Conservation (phyloP, 345 rosid genomes). For the Rhodomyrtus tomentosa region DNA sequence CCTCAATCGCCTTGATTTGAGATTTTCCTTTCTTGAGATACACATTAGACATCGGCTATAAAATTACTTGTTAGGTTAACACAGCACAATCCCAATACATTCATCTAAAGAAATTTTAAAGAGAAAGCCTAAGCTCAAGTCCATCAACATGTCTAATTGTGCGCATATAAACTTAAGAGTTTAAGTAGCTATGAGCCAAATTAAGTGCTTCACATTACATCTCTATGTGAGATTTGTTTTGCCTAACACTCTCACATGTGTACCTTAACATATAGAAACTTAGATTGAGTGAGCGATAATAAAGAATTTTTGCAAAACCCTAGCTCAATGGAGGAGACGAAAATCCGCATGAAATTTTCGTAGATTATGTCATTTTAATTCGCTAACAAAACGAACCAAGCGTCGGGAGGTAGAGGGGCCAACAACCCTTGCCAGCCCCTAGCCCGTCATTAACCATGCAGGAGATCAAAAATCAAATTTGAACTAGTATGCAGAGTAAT, state of each 20-base stretch:
- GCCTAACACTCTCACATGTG: background rate
- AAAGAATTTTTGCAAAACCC: background rate
- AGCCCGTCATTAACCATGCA: background rate
- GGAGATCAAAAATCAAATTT: background rate
- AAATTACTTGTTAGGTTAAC: background rate
- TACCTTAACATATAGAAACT: fast-evolving
- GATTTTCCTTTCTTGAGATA: background rate
- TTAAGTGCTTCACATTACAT: background rate
- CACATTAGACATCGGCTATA: fast-evolving
- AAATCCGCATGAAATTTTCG: background rate
- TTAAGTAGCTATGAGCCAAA: background rate
- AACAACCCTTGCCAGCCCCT: background rate
- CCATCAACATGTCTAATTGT: background rate
- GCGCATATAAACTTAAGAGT: background rate
- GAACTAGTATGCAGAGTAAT: background rate
- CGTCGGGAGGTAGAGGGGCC: background rate
- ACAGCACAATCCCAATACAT: background rate
- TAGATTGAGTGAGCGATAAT: background rate
- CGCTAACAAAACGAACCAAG: background rate
- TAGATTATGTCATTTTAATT: background rate
- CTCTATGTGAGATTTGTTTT: background rate
- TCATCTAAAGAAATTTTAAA: background rate
- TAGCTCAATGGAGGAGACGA: background rate
- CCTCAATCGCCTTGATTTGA: background rate
- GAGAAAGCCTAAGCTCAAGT: fast-evolving